A percentile compares a stretch with the other conserved stretches of the same genome.
phyloP scores from a whole-genome alignment of 805 yeast species.

The Lipomyces sp. region DNA sequence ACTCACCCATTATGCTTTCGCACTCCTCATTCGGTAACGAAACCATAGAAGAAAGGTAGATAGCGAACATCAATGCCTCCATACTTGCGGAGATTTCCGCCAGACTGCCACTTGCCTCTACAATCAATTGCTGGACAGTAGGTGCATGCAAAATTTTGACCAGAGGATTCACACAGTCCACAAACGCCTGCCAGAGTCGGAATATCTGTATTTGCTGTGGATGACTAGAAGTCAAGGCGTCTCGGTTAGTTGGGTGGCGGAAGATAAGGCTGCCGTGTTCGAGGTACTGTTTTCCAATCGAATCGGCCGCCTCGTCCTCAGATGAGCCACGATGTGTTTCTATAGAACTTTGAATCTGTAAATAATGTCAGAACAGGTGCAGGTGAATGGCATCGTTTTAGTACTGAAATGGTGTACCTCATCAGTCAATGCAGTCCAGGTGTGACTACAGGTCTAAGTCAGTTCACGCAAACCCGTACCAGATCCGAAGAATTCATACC shows the following conservation, averaged over 20 bases:
- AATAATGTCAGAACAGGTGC: no score
- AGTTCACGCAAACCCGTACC: no score
- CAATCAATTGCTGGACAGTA: not conserved
- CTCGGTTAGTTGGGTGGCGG: not conserved
- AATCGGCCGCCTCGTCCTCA: not conserved
- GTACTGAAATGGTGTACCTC: no score
- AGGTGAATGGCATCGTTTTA: no score
- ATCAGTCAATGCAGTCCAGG: no score
- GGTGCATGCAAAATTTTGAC: not conserved
- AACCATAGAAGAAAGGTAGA: not conserved
- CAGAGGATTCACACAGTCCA: not conserved
- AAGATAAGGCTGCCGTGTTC: not conserved
- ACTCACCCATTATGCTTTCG: not conserved
- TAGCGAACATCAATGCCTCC: constrained; percentile 2
- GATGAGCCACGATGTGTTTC: not conserved
- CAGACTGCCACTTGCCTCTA: not conserved
- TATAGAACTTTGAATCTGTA: no score
- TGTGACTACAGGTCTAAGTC: no score
- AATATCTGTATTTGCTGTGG: not conserved
- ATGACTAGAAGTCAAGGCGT: not conserved
- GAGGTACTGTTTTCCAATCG: not conserved
- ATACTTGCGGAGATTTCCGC: not conserved
- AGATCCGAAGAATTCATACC: no score
- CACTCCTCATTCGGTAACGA: not conserved
- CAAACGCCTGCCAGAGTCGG: not conserved